Conservation (phyloP, 306 rosid species). For the Dryas octopetala region DNA sequence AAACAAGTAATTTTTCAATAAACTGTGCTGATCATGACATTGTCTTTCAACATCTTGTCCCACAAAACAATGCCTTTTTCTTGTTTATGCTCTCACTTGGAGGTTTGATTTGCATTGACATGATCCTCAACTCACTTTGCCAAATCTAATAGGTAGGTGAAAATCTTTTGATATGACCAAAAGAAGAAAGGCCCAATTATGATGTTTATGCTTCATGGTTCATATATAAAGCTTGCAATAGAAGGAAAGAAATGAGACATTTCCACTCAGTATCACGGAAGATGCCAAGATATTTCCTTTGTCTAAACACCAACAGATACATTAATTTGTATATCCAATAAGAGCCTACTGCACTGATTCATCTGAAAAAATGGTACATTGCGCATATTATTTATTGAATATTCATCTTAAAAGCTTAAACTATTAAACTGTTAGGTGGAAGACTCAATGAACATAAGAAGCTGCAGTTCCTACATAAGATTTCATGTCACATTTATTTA, state of each 20-base stretch:
- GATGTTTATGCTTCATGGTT: neutral
- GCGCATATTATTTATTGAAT: too few species aligned
- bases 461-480: too few species aligned
- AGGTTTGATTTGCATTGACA: constrained; percentile 12
- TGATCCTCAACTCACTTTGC: neutral
- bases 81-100: neutral
- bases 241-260: neutral
- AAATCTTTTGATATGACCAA: constrained; percentile 1
- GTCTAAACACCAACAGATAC: neutral
- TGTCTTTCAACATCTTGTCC: constrained; percentile 17
- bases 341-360: neutral
- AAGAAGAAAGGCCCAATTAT: neutral
- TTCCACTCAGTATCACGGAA: neutral
- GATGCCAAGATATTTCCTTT: neutral
- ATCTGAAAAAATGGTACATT: neutral
- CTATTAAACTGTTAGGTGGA: too few species aligned
- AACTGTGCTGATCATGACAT: neutral
- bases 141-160: neutral
- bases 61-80: constrained; percentile 6
- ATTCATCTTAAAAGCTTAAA: too few species aligned
- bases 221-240: neutral
- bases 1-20: neutral
- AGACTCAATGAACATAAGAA: too few species aligned
- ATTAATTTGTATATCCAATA: too few species aligned
- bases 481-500: too few species aligned